Conservation (phyloP, 1,284 basidiomycete genomes). For the Marasmius tenuissimus region DNA sequence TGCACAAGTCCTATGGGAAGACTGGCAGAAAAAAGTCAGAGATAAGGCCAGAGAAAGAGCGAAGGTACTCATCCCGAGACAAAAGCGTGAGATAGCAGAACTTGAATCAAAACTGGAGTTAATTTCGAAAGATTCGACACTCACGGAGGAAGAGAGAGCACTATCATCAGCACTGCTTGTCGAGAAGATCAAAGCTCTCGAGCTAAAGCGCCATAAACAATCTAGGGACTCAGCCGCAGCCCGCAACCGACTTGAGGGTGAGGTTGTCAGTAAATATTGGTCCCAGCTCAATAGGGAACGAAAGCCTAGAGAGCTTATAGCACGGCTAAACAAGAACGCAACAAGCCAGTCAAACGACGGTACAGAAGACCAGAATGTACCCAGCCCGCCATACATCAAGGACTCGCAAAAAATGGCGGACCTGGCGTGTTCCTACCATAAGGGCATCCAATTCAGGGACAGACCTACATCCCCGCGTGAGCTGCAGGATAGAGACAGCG, state of each 20-base stretch:
- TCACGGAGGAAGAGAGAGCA: slow-evolving; percentile 7
- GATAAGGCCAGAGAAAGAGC: slow-evolving; percentile 8
- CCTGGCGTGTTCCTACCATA: slow-evolving; percentile 17
- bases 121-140: not conserved
- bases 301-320: slow-evolving; percentile 18
- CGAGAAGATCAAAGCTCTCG: slow-evolving; percentile 5
- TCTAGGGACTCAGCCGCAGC: slow-evolving; percentile 8
- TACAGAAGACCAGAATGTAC: not conserved
- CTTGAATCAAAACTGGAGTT: slow-evolving; percentile 9
- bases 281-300: slow-evolving; percentile 15
- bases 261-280: slow-evolving; percentile 28
- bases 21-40: slow-evolving; percentile 5
- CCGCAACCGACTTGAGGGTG: slow-evolving; percentile 18
- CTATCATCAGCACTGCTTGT: not conserved
- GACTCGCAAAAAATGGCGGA: slow-evolving; percentile 17
- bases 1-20: slow-evolving; percentile 7
- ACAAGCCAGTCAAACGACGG: not conserved
- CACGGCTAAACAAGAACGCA: not conserved
- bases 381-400: not conserved
- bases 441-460: slow-evolving; percentile 11
- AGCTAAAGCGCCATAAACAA: slow-evolving; percentile 7
- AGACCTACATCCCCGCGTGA: no score
- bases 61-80: slow-evolving; percentile 4
- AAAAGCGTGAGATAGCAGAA: slow-evolving; percentile 8
- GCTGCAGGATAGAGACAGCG: slow-evolving; percentile 2